Evolutionary conservation across 2,329 filamentous ascomycete genomes (phyloP).

Genomic region (Coleophoma crateriformis): DNA sequence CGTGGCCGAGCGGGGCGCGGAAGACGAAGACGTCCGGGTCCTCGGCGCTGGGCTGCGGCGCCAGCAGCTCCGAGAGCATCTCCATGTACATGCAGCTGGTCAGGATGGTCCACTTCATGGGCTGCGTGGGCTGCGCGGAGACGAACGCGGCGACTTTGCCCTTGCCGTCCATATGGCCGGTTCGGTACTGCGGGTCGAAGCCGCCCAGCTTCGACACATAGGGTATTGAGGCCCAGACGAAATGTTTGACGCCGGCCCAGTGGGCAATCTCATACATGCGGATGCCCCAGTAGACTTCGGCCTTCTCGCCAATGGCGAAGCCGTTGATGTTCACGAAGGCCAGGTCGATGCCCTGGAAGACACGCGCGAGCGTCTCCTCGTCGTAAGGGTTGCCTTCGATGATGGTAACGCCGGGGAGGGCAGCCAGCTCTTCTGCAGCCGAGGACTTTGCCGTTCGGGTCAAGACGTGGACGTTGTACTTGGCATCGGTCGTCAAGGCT

Average conservation of each 20-base stretch:
- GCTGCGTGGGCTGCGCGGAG: slow-evolving; percentile 7
- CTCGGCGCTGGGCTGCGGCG: slow-evolving; percentile 8
- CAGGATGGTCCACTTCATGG: slow-evolving; percentile 18
- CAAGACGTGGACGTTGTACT: background rate
- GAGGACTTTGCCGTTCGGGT: background rate
- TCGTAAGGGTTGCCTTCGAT: slow-evolving; percentile 21
- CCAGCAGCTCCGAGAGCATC: slow-evolving; percentile 17
- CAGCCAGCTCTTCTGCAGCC: slow-evolving; percentile 7
- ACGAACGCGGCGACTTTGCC: slow-evolving; percentile 21
- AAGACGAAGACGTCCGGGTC: slow-evolving; percentile 7
- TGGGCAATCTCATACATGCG: slow-evolving; percentile 23
- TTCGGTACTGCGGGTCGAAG: slow-evolving; percentile 28
- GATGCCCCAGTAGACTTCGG: slow-evolving; percentile 29
- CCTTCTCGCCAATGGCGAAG: slow-evolving; percentile 10
- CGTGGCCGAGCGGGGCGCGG: slow-evolving; percentile 11
- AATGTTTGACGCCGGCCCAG: slow-evolving; percentile 19
- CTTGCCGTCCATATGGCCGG: slow-evolving; percentile 34
- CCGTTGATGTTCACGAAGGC: slow-evolving; percentile 17
- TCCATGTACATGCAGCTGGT: slow-evolving; percentile 26
- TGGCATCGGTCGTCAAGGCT: background rate
- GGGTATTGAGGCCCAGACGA: slow-evolving; percentile 30
- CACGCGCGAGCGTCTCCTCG: slow-evolving; percentile 5
- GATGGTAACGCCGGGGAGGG: slow-evolving; percentile 12
- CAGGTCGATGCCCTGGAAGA: slow-evolving; percentile 9
- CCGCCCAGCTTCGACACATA: slow-evolving; percentile 29